Conservation (phyloP, 176 grass and related monocot species). For the Musa beccarii region DNA sequence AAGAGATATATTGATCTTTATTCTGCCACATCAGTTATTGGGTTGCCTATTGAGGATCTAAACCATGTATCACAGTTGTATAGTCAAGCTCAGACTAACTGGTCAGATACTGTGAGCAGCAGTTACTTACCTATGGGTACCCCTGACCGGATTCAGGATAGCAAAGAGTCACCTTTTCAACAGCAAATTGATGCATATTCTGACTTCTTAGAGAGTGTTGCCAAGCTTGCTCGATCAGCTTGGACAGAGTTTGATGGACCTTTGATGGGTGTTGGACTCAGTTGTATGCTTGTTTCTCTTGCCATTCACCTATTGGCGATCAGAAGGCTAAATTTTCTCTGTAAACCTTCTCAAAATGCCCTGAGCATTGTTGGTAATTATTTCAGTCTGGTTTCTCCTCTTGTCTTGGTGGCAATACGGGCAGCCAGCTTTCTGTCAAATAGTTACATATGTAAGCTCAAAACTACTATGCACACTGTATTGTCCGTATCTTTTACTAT, state of each 20-base stretch:
- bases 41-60: conserved; percentile 68
- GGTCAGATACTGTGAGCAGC: conserved; percentile 32
- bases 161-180: conserved; percentile 25
- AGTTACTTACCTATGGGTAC: conserved; percentile 29
- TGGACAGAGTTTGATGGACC: conserved; percentile 93
- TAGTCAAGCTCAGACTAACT: conserved; percentile 50
- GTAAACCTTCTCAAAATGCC: conserved; percentile 25
- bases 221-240: conserved; percentile 84
- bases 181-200: conserved; percentile 67
- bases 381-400: conserved; percentile 40
- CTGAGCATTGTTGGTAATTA: conserved; percentile 16
- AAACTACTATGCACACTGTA: conserved; percentile 18
- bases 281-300: conserved; percentile 67
- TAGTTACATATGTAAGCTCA: conserved; percentile 94
- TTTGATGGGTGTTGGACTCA: conserved; percentile 61
- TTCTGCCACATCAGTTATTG: conserved; percentile 86
- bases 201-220: conserved; percentile 69
- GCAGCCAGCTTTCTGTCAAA: conserved; percentile 93
- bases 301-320: conserved; percentile 39
- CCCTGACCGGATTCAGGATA: conserved; percentile 24
- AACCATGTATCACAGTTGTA: conserved; percentile 47
- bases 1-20: conserved; percentile 89
- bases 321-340: conserved; percentile 25
- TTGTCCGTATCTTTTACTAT: neutral
- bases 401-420: conserved; percentile 53